Base-by-base conservation (phyloP, 176 grass and related monocot genomes). In the Cenchrus fungigraminus region DNA sequence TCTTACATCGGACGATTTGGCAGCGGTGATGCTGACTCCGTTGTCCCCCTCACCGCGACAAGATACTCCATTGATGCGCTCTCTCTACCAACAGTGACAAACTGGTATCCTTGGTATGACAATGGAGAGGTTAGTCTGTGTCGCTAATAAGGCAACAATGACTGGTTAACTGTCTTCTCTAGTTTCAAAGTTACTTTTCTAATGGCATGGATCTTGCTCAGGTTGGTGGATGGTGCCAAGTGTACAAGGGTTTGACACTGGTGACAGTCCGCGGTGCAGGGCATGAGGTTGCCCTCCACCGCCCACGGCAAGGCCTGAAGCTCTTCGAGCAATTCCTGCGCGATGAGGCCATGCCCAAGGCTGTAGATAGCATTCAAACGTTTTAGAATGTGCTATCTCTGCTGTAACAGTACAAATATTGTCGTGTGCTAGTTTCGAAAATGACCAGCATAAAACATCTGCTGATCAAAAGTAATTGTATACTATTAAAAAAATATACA, bases 41-140 rank as follows among this genome's bases (percentile, higher is more conserved):
- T 94, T 56, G 94, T 97, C 37, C 94, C 94, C 0, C 64, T 97
- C 42, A 92, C 85, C 11, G 91, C 77, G 11, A 92, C 94, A 50
- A 94, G 92, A 85, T 89, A 92, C 73, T 97, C 94, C 50, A 91
- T 97, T 80, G 92, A 94, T 87, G 87, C 89, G 25, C 92, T 97
- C 22, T 83, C 87, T 71, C 85, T 97, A 56, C 71, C 86, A 34
- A 94, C 92, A 4, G 14, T 88, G 14, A 81, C 63, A 66, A 92
- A 86, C 14, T 97, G 88, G 94, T 94, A 92, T 82, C 85, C 94
- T n/a, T 97, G 94, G 94, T 92, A 92, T 57, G 54, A 97, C 0
- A 16, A 92, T 2, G 87, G 68, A 65, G 82, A 91, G 89, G 94
- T 97, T 31, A 86, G 89, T 88, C 46, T 43, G 8, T 17, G n/a